Evolutionary conservation across 1,284 basidiomycete genomes (phyloP).

Genomic region (Microbotryum saponariae): DNA sequence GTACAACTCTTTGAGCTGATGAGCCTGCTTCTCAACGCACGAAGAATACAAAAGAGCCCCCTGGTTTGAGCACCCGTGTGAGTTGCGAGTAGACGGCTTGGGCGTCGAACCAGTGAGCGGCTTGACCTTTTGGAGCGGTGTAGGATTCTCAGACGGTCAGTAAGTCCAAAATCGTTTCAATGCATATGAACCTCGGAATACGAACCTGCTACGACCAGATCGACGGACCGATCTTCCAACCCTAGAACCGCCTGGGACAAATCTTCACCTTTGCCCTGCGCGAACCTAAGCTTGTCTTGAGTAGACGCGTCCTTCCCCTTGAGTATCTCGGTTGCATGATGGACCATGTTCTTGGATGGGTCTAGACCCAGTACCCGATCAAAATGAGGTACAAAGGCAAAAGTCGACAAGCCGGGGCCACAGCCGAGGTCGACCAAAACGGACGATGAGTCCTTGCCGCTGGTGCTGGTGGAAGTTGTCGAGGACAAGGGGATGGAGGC

Average conservation of each 20-base stretch:
- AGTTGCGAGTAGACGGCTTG: constrained; percentile 61
- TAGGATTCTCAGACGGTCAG: not conserved
- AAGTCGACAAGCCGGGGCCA: constrained; percentile 31
- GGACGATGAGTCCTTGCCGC: no score
- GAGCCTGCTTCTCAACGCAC: constrained; percentile 44
- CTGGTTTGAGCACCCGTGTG: constrained; percentile 54
- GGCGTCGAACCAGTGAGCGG: constrained; percentile 83
- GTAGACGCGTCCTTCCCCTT: constrained; percentile 14
- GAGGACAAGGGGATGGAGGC: no score
- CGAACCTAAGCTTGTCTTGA: constrained; percentile 39
- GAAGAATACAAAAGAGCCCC: constrained; percentile 70
- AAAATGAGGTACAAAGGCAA: constrained; percentile 45
- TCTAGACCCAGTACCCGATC: constrained; percentile 60
- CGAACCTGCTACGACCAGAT: constrained; percentile 65
- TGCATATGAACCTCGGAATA: not conserved
- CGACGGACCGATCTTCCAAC: constrained; percentile 54
- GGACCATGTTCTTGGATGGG: constrained; percentile 65
- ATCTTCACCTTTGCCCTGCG: constrained; percentile 43
- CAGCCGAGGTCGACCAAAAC: constrained; percentile 31
- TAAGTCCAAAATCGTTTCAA: not conserved
- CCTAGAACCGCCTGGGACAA: constrained; percentile 54
- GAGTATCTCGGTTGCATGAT: constrained; percentile 50
- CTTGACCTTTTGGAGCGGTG: constrained; percentile 53
- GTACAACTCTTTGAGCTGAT: not conserved
- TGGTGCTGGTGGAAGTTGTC: no score